A percentile compares a stretch with the other conserved stretches of the same genome.
Evolutionary conservation across 2,329 filamentous ascomycete species (phyloP).

Genomic region (Emergomyces pasteurianus): DNA sequence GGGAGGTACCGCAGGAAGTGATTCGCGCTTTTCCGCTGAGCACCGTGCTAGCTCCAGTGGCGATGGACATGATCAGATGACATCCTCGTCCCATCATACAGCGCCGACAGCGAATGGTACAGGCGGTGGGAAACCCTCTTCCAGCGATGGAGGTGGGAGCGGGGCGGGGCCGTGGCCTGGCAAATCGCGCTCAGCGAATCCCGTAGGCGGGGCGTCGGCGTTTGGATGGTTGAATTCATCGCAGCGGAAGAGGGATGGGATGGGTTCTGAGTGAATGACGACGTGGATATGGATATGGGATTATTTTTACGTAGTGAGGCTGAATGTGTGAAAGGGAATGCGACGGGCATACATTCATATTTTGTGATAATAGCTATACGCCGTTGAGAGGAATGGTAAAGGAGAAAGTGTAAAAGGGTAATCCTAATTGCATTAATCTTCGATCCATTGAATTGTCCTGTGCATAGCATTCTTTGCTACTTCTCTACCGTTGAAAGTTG

Average conservation of each 20-base stretch:
- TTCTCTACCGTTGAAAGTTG: no score
- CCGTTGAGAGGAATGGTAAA: background rate
- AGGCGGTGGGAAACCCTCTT: slow-evolving; percentile 7
- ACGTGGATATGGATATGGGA: background rate
- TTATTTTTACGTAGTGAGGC: background rate
- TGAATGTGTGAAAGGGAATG: background rate
- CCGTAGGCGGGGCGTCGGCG: slow-evolving; percentile 26
- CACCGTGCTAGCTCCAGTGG: background rate
- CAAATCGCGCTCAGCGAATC: slow-evolving; percentile 57
- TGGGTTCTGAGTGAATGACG: background rate
- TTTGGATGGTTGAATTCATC: slow-evolving; percentile 3
- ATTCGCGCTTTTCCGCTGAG: background rate
- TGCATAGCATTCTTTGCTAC: no score
- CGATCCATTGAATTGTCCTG: background rate
- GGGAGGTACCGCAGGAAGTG: slow-evolving; percentile 7
- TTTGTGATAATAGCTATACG: background rate
- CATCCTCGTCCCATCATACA: background rate
- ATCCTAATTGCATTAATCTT: background rate
- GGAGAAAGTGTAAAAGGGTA: background rate
- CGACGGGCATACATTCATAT: background rate
- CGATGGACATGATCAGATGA: background rate
- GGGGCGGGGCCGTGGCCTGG: slow-evolving; percentile 18
- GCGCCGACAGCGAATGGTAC: background rate
- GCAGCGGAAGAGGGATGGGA: background rate
- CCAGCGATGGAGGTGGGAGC: background rate